phyloP scores from a whole-genome alignment of 1,284 basidiomycete species.

The Psilocybe mexicana region DNA sequence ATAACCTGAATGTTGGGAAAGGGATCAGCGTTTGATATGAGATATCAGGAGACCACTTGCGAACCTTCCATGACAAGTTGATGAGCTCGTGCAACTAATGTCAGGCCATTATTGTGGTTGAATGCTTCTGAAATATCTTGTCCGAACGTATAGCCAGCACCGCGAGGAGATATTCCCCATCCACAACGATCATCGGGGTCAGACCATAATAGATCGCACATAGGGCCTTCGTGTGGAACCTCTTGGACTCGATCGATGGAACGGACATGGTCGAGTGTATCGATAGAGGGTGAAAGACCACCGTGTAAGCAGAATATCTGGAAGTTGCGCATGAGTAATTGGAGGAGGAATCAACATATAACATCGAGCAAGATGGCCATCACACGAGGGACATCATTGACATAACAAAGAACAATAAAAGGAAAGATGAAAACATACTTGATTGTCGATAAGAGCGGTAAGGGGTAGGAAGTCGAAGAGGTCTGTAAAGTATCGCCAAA shows the following conservation, averaged over 20 bases:
- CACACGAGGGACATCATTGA: neutral
- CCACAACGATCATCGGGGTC: constrained; percentile 99
- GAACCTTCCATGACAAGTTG: constrained; percentile 98
- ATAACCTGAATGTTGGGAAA: constrained; percentile 51
- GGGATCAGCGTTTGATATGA: constrained; percentile 4
- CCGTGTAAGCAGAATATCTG: constrained; percentile 99
- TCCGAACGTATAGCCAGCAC: constrained; percentile 98
- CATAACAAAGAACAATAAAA: constrained; percentile 3
- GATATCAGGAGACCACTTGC: constrained; percentile 22
- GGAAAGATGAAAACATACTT: constrained; percentile 61
- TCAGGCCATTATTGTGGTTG: constrained; percentile 99
- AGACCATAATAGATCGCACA: constrained; percentile 99
- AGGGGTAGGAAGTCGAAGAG: constrained; percentile 98
- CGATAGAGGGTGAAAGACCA: constrained; percentile 93
- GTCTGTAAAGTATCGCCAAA: constrained; percentile 99
- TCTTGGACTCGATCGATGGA: constrained; percentile 99
- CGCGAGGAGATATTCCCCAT: constrained; percentile 99
- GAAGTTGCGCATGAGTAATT: constrained; percentile 95
- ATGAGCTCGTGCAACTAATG: constrained; percentile 93
- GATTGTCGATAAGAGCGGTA: constrained; percentile 97
- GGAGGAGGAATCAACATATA: constrained; percentile 48
- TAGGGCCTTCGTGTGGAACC: constrained; percentile 98
- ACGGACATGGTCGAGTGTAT: constrained; percentile 94
- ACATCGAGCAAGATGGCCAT: constrained; percentile 7
- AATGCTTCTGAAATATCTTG: constrained; percentile 98